Evolutionary conservation across 305 asterid species (phyloP), one percentile per base, ranked within the genome.

Genomic region (Salvia sclarea): DNA sequence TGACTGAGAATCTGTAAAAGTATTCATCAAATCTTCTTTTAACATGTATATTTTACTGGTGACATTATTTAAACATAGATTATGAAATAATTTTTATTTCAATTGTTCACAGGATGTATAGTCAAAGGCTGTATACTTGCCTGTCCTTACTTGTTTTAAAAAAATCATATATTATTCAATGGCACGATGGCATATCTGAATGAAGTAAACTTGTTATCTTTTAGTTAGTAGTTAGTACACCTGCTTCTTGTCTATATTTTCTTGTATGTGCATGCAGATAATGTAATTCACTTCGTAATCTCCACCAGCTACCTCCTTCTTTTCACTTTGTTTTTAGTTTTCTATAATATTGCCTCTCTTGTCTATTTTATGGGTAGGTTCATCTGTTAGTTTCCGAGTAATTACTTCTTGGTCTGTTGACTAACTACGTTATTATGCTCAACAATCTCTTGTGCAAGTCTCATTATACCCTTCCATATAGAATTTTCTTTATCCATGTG

Each of bases 351-450:
- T 21, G 59, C 64, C 44, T 61, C 43, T 20, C 61, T 63, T 38
- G 43, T 48, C 33, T 50, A 21, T 60, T 47, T 38, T 56, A 45
- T 47, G 70, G 55, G 56, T 18, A 25, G 64, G 62, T 62, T 56
- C 38, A 55, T 61, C 43, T 64, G 60, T 64, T 75, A 20, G 64
- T 64, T 77, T 14, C 30, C 28, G 61, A 54, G 63, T 62, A 54
- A 9, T 54, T 48, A 30, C 72, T 64, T 13, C 28, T 16, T 47
- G 22, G 49, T 54, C 2, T 45, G 17, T 28, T 55, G 8, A 25
- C 45, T 14, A 37, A 43, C 38, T 31, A 52, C 14, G 22, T 53
- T 17, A 20, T 37, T 8, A 4, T 47, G 45, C 38, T 56, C 17
- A 11, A 45, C 35, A 14, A 16, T 55, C 17, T 50, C 53, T 45